Evolutionary conservation across 768 basidiomycete genomes (phyloP), one percentile per base, ranked within the genome.

Genomic region (Flagelloscypha sp.): DNA sequence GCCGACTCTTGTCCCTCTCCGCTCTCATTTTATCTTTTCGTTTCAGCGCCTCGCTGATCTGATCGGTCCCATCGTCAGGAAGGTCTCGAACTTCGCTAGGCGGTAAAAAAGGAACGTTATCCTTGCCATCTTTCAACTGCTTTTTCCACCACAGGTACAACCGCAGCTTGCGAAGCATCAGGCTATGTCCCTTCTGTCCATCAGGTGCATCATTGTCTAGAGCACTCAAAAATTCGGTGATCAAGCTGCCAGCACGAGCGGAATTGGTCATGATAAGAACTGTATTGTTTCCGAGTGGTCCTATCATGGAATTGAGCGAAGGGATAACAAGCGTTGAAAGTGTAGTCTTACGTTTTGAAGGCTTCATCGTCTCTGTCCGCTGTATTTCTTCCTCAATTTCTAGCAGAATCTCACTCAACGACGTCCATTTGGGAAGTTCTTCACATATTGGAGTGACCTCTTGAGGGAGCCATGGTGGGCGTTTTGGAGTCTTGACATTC

Each of bases 351-450:
- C 21, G 44, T 38, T 10, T 12, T 11, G 22, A 13, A 7, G 12
- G 11, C 2, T 50, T 48, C 19, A 57, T 37, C 7, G 66, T 63
- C 43, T 80, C 74, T 42, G 75, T 70, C 27, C 76, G 65, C 39
- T 84, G 63, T 20, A 85, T 80, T 45, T 92, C 87, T 40, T 78
- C 78, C 55, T 98, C 95, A 2, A 90, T 82, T 59, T 99, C 95
- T 33, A 87, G 69, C 28, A 99, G 55, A 0, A 93, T 72, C n/a
- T 89, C 84, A 0, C 79, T 71, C 9, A 99, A 60, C 6, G 93
- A 54, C 37, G 71, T 71, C 94, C 95, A 98, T 54, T 99, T 99
- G 0, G 93, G 93, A 28, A 86, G 70, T 50, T 98, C 95, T 57
- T 98, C 95, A 16, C 97, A 65, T 0, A 92, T 75, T 0, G 89